Evolutionary conservation across 2,329 filamentous ascomycete species (phyloP), one percentile per base, ranked within the genome.

Genomic region (Cryphonectria parasitica): DNA sequence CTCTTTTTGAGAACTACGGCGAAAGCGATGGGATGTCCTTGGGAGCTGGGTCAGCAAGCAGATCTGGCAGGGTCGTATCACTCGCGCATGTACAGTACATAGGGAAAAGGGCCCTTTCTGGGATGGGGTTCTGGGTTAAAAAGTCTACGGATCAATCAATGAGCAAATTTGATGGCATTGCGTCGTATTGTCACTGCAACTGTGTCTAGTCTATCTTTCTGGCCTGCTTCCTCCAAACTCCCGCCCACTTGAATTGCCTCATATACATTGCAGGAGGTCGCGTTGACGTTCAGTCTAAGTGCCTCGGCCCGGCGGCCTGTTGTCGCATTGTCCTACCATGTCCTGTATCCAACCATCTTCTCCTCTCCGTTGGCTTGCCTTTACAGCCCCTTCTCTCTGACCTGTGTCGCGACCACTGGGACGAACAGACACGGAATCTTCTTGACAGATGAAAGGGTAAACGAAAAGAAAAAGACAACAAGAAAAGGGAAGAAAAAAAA

Each of bases 41-140:
- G 45, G 56, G 67, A 64, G 43, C 66, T 69, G 69, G 68, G 25
- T 67, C 63, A 39, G 56, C 22, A 41, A 41, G 25, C 45, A 49
- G 36, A 66, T 66, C 62, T 66, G 69, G 62, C 63, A 28, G 31
- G 8, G 68, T 70, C 39, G 54, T 45, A 61, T 63, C 69, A 63
- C 66, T 66, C 64, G 65, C 64, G 58, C 39, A 25, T 72, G 70
- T 72, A 71, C 66, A 71, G 62, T 71, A 69, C 66, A 62, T 66
- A 60, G 68, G 67, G 64, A 31, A 69, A 28, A 34, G 36, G 25
- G 39, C 49, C 52, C 63, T 56, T 49, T 36, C 39, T 64, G 49
- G 39, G 45, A 67, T 56, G 5, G 71, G 66, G 39, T 56, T 62
- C 15, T 17, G 66, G 66, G 41, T 72, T 62, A 25, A 70, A 72